Percentiles rank a stretch among this genome's conserved stretches.
These are phyloP conservation scores for Acrasis kona DNA, from an alignment of 78 protist species.

Conservation along the genomic window DNA sequence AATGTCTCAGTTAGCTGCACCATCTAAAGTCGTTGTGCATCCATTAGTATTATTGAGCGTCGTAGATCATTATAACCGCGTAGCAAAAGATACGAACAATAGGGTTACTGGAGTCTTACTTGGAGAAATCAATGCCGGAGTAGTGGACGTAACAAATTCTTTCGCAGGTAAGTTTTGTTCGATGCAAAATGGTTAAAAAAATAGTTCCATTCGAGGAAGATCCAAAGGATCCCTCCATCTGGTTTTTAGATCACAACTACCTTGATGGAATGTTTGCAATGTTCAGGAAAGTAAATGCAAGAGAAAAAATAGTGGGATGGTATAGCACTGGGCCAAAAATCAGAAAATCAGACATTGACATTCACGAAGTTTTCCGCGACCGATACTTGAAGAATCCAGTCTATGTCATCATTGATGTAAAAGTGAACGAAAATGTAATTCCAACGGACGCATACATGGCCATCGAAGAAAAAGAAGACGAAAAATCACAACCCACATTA, in stretches of 20 bases:
- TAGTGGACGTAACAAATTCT: conserved; percentile 71
- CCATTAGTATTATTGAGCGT: conserved; percentile 87
- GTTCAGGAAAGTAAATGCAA: conserved; percentile 87
- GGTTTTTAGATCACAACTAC: conserved; percentile 91
- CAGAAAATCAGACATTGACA: conserved; percentile 68
- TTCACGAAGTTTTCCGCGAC: conserved; percentile 69
- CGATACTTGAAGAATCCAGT: conserved; percentile 70
- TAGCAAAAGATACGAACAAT: conserved; percentile 28
- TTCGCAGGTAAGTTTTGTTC: conserved; percentile 46
- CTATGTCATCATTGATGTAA: conserved; percentile 74
- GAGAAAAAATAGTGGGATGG: conserved; percentile 93
- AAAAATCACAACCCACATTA: conserved; percentile 49
- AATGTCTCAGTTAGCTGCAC: too few relatives aligned
- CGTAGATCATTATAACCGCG: conserved; percentile 87
- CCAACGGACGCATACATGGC: conserved; percentile 72
- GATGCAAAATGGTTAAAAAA: not conserved
- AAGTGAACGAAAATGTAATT: conserved; percentile 11
- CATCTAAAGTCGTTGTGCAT: conserved; percentile 56
- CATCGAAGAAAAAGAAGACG: conserved; percentile 67
- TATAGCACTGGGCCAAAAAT: conserved; percentile 94
- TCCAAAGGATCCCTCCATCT: conserved; percentile 60
- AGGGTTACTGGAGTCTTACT: conserved; percentile 91
- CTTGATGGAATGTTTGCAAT: conserved; percentile 81
- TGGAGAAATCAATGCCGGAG: conserved; percentile 51
- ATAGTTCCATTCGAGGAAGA: conserved; percentile 95